These are phyloP conservation scores for Bocquillonia castaneifolia DNA, from an alignment of 441 rosid species.

Conservation along the genomic window DNA sequence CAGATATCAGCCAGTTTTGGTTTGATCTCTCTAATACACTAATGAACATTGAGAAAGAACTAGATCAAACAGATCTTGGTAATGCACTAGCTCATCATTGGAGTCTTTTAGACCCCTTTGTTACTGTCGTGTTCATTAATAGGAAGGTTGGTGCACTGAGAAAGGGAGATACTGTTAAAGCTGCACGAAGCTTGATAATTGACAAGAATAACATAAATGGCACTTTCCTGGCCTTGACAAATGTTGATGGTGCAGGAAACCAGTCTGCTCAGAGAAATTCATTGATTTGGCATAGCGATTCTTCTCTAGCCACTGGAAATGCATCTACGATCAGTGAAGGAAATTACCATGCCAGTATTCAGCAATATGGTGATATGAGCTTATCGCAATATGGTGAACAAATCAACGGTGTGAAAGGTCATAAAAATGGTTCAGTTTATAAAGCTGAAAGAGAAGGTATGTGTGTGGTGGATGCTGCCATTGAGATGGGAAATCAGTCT, in stretches of 20 bases:
- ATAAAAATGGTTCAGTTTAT: constrained; percentile 26
- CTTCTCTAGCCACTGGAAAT: constrained; percentile 37
- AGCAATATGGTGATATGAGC: constrained; percentile 29
- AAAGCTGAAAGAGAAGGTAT: constrained; percentile 22
- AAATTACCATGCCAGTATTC: constrained; percentile 34
- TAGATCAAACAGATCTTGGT: constrained; percentile 36
- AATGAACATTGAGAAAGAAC: constrained; percentile 50
- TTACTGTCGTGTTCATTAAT: constrained; percentile 57
- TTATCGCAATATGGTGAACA: constrained; percentile 31
- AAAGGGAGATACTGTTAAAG: constrained; percentile 68
- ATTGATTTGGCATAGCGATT: constrained; percentile 26
- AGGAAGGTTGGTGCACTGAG: constrained; percentile 72
- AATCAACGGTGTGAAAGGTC: constrained; percentile 25
- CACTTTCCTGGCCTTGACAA: constrained; percentile 27
- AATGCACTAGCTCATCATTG: constrained; percentile 53
- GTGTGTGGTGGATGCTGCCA: constrained; percentile 23
- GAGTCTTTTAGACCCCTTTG: constrained; percentile 85
- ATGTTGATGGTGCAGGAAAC: constrained; percentile 18
- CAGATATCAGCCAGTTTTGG: constrained; percentile 59
- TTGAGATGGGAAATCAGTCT: constrained; percentile 24
- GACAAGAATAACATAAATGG: constrained; percentile 28
- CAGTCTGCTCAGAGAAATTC: constrained; percentile 28
- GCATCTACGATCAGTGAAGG: constrained; percentile 40
- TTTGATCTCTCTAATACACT: constrained; percentile 56
- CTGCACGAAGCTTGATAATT: constrained; percentile 37